phyloP scores from a whole-genome alignment of 495 filamentous ascomycete species.

The Penicillium goetzii region DNA sequence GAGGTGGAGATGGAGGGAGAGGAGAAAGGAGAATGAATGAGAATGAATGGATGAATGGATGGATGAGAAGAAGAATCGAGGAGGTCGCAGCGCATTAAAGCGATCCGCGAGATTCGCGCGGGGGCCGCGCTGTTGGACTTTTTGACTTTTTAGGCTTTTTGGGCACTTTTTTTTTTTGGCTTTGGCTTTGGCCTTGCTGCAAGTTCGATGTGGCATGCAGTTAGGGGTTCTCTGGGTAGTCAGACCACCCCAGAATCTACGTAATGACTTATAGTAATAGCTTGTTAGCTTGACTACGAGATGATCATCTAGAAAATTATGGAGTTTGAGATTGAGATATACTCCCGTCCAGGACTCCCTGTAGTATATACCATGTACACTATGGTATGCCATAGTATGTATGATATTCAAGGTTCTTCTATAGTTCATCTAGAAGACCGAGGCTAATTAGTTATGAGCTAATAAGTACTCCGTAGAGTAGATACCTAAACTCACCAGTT shows the following conservation, averaged over 20 bases:
- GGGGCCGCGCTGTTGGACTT: neutral
- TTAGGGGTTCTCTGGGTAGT: neutral
- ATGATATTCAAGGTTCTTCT: neutral
- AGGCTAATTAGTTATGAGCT: neutral
- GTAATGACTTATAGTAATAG: neutral
- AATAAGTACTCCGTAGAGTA: neutral
- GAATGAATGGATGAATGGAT: neutral
- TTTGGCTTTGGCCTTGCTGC: neutral
- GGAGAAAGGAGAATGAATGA: neutral
- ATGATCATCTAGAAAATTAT: neutral
- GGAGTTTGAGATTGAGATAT: neutral
- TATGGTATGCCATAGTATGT: neutral
- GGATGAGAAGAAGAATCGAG: neutral
- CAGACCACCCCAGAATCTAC: neutral
- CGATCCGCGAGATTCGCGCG: slow-evolving; percentile 6
- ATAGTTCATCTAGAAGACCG: neutral
- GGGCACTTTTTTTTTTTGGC: neutral
- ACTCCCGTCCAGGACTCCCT: too few relatives aligned
- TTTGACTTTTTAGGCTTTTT: neutral
- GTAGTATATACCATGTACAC: neutral
- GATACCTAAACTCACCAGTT: neutral
- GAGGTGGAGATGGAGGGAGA: neutral
- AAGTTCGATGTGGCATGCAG: slow-evolving; percentile 1
- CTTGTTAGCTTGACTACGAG: too few relatives aligned
- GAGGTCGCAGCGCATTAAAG: slow-evolving; percentile 2